Evolutionary conservation across 2,329 filamentous ascomycete species (phyloP), one percentile per base, ranked within the genome.

Genomic region (Botrytis tulipae): DNA sequence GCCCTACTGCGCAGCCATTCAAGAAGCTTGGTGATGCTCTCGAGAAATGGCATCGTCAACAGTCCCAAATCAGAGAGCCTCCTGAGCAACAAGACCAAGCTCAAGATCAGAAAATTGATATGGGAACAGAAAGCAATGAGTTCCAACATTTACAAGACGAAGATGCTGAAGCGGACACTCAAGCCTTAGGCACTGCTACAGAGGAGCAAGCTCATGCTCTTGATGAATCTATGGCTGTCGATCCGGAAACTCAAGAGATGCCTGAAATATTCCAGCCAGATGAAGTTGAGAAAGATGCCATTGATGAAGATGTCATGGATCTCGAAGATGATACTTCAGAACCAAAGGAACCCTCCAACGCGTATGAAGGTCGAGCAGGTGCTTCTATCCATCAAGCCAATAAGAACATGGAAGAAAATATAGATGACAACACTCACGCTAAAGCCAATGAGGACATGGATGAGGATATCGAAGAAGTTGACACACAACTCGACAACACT

Each of bases 101-200:
- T 5, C 71, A 78, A 72, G 68, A 70, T 42, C 46, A 76, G 46
- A 75, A 75, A 18, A 73, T 74, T 61, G 83, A 84, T 76, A 84
- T 81, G 78, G 89, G 93, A 74, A 86, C 90, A n/a, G 91, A 96
- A 75, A 92, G 91, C 80, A 89, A 89, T n/a, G 94, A 98, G 80
- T 98, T 98, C 80, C 94, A 98, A 83, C 96, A 99, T 83, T 85
- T 98, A 5, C 91, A 92, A 75, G 90, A 98, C 77, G 93, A 98
- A 74, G 88, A 96, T 44, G 89, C 91, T 42, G 87, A 91, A 71
- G 89, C 92, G n/a, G 95, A 98, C 81, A 91, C 94, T 1, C 96
- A 99, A 83, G 96, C 96, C 22, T 88, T 99, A 79, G 97, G 96
- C 48, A 91, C 93, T 57, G 93, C 95, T 8, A 92, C 90, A 18